Percentiles rank a stretch among this genome's conserved stretches.
Evolutionary conservation across 176 grass and related monocot species (phyloP).

Genomic region (Melocanna baccifera): DNA sequence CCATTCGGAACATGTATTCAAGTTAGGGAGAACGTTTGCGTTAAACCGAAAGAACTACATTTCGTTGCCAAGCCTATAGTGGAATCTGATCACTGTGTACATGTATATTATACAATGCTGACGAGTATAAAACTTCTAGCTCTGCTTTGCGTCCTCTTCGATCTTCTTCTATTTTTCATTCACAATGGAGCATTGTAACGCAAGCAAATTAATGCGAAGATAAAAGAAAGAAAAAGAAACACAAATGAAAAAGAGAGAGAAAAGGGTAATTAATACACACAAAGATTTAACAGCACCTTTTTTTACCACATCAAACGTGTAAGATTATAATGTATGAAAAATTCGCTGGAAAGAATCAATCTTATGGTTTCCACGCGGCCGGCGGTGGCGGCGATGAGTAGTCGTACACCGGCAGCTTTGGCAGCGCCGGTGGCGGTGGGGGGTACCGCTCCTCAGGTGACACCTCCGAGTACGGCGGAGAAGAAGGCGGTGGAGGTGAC

Average conservation of each 20-base stretch:
- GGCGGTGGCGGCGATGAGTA: slow-evolving; percentile 69
- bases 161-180: slow-evolving; percentile 15
- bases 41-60: background rate
- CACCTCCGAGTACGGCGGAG: background rate
- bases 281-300: slow-evolving; percentile 13
- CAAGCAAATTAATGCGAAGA: slow-evolving; percentile 22
- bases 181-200: background rate
- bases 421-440: background rate
- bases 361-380: slow-evolving; percentile 14
- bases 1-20: background rate
- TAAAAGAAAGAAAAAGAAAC: background rate
- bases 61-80: background rate
- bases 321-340: slow-evolving; percentile 29
- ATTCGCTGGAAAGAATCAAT: slow-evolving; percentile 32
- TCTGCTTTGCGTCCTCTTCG: background rate
- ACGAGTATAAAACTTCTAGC: background rate
- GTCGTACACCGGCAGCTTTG: slow-evolving; percentile 40
- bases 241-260: background rate
- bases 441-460: background rate
- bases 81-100: background rate
- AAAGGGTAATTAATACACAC: background rate
- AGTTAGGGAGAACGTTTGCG: background rate
- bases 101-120: background rate
- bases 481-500: slow-evolving; percentile 45
- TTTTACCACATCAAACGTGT: slow-evolving; percentile 37